Conservation (phyloP, 768 basidiomycete genomes). For the Pleurotus ostreatus region DNA sequence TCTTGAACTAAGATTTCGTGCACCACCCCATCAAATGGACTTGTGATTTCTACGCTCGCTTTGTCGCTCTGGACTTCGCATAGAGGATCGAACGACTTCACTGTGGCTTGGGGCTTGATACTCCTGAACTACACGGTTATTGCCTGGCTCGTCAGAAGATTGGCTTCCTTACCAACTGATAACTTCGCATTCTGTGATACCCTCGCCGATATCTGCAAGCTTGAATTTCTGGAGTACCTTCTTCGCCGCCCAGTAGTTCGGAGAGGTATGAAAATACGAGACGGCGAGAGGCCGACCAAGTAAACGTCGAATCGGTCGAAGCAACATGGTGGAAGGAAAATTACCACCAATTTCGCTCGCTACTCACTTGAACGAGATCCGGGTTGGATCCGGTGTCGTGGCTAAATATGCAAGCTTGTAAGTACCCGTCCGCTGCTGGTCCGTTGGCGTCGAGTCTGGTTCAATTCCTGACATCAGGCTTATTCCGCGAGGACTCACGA, state of each 20-base stretch:
- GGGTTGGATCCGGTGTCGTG: conserved; percentile 6
- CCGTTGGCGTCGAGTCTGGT: too few relatives aligned
- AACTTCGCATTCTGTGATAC: conserved; percentile 88
- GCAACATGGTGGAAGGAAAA: conserved; percentile 25
- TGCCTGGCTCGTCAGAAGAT: conserved; percentile 7
- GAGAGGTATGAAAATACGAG: conserved; percentile 29
- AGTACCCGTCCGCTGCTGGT: too few relatives aligned
- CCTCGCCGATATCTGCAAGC: conserved; percentile 85
- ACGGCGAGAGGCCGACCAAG: conserved; percentile 22
- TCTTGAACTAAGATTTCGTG: conserved; percentile 72
- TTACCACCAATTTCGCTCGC: conserved; percentile 11
- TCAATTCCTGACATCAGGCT: too few relatives aligned
- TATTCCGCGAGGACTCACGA: too few relatives aligned
- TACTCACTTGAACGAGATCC: conserved; percentile 1
- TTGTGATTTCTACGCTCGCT: conserved; percentile 87
- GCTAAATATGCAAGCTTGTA: too few relatives aligned
- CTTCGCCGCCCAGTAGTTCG: conserved; percentile 22
- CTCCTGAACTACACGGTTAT: conserved; percentile 42
- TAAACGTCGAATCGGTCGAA: conserved; percentile 28
- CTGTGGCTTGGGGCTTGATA: conserved; percentile 43
- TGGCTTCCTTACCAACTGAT: conserved; percentile 58
- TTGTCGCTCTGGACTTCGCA: conserved; percentile 91
- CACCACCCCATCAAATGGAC: conserved; percentile 76
- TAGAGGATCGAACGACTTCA: conserved; percentile 67
- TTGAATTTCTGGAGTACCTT: conserved; percentile 59